Base-by-base conservation (phyloP, 2,329 filamentous ascomycete species). In the Ophiostoma sp. region DNA sequence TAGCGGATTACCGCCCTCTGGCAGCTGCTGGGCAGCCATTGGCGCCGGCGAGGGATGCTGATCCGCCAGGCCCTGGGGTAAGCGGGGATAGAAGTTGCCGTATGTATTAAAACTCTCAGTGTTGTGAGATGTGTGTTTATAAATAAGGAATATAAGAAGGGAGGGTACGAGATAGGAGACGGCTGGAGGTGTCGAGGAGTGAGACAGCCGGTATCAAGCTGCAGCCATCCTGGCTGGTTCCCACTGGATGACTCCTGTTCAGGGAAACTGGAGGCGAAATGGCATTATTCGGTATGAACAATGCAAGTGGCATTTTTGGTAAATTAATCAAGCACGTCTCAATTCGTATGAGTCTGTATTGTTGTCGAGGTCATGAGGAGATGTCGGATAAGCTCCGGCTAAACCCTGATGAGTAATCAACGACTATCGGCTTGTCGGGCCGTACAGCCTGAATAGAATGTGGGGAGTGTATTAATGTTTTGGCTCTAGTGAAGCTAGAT, bases 1-100 rank as follows among this genome's bases (percentile, higher is more conserved):
- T 33, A 62, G 57, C 57, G 57, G 52, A 57, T 57, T n/a, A 57
- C 52, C 52, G 23, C 52, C 52, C 52, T 57, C 52, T 27, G n/a
- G 23, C 8, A 57, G 52, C 20, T 52, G 20, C n/a, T 62, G 23
- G 23, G n/a, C 57, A 62, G 57, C 57, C 57, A 62, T 62, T 62
- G 57, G 57, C 23, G 23, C 52, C n/a, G 57, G 27, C 57, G 57
- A n/a, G 57, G 57, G 52, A n/a, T 48, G 20, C 44, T 20, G 44
- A 23, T 54, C 20, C 52, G 20, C 52, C 52, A 54, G 52, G 3
- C n/a, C 7, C 57, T 62, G 27, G 57, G 27, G 57, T 62, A 62
- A 33, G n/a, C 23, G 33, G 27, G 23, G 57, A 52, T 33, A 48
- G 17, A 48, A 7, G 44, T 20, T 48, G 17, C 17, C 20, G 44